phyloP scores from a whole-genome alignment of 2,329 filamentous ascomycete species.

The Trichoderma breve region DNA sequence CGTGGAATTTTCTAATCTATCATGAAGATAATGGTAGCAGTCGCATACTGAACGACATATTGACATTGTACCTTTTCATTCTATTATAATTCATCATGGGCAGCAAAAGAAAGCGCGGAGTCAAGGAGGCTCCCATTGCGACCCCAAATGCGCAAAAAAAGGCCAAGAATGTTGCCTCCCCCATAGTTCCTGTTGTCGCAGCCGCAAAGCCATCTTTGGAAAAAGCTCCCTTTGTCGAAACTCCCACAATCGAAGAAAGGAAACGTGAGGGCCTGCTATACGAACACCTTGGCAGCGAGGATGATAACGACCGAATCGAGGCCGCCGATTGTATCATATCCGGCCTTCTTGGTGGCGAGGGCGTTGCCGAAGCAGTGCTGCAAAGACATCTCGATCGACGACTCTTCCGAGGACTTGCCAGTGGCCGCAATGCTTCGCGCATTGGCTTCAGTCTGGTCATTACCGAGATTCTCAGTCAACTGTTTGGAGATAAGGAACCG shows the following conservation, averaged over 20 bases:
- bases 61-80: constrained; percentile 1
- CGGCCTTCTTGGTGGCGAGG: constrained; percentile 50
- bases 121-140: constrained; percentile 33
- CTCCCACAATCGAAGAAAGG: constrained; percentile 51
- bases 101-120: constrained; percentile 37
- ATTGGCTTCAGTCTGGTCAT: constrained; percentile 87
- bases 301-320: constrained; percentile 52
- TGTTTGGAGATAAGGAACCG: constrained; percentile 56
- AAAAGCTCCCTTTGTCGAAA: constrained; percentile 49
- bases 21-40: neutral
- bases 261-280: constrained; percentile 60
- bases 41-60: neutral
- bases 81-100: constrained; percentile 31
- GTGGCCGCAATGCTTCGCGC: constrained; percentile 82
- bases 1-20: constrained; percentile 20
- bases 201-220: constrained; percentile 32
- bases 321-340: constrained; percentile 60
- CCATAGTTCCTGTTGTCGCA: constrained; percentile 23
- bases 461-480: constrained; percentile 72
- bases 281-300: constrained; percentile 60
- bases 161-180: constrained; percentile 31
- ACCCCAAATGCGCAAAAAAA: constrained; percentile 32
- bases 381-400: constrained; percentile 61
- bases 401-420: constrained; percentile 84
- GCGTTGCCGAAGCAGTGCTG: constrained; percentile 52